Base-by-base conservation (phyloP, 1,139 yeast species). In the Sugiyamaella castrensis region DNA sequence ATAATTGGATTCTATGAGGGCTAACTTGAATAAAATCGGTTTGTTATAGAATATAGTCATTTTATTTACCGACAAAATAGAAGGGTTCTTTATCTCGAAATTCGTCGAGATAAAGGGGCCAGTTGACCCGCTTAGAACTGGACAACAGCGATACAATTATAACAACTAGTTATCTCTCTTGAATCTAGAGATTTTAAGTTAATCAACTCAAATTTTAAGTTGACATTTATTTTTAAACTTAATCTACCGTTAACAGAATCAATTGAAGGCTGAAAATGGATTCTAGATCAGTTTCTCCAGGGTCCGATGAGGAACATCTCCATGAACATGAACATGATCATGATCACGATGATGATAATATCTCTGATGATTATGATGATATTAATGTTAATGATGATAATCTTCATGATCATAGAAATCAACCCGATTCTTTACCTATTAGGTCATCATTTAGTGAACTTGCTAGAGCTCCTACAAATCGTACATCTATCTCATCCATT, bases 371-470 rank as follows among this genome's bases (percentile, higher is more conserved):
- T 24, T 12, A 35, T 8, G 31, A 36, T 29, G 40, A 36, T 7
- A 34, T 40, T 7, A 24, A 42, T 36, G 24, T 36, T 28, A 24
- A 34, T 35, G 27, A 16, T 13, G 40, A 50, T 48, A 63, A 57
- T 24, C 54, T 66, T 34, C 48, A 65, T 45, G 69, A 64, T 48
- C 68, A 65, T 53, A 57, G 67, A 31, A 52, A 58, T 48, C 67
- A 65, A 52, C 66, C 68, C 10, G 63, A 60, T 34, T 60, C 67
- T 19, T 48, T 64, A 13, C 67, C 66, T 8, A 56, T 57, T 4
- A 52, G 66, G 37, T 37, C 40, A n/a, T 53, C 58, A 6, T 44
- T 54, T 35, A 40, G 46, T 11, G 53, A 52, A 36, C 39, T 45
- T 8, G 49, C 50, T 10, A 36, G 50, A 45, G 46, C 35, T 3